phyloP scores from a whole-genome alignment of 2,329 filamentous ascomycete species.

The Moelleriella libera region DNA sequence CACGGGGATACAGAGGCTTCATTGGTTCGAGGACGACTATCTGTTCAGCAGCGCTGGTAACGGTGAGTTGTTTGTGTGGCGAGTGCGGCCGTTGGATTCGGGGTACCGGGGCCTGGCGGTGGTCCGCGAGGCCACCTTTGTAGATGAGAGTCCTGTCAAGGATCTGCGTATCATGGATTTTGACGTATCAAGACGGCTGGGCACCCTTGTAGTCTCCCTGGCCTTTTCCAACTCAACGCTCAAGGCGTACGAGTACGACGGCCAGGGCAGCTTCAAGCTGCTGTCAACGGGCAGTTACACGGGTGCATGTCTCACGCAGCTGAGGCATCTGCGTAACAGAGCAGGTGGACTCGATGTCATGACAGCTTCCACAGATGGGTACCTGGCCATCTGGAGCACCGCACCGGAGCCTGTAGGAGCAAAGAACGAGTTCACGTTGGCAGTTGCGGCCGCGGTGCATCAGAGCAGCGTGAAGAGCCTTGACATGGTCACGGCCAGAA shows the following conservation, averaged over 20 bases:
- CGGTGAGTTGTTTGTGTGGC: slow-evolving; percentile 86
- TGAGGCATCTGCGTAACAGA: slow-evolving; percentile 25
- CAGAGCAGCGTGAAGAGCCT: slow-evolving; percentile 68
- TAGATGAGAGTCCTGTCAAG: slow-evolving; percentile 32
- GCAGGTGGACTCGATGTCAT: slow-evolving; percentile 28
- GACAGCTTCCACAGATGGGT: slow-evolving; percentile 72
- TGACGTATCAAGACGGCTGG: slow-evolving; percentile 30
- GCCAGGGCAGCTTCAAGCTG: slow-evolving; percentile 27
- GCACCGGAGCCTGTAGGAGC: slow-evolving; percentile 3
- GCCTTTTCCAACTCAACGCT: slow-evolving; percentile 75
- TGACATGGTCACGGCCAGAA: slow-evolving; percentile 23
- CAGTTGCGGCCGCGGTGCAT: slow-evolving; percentile 41
- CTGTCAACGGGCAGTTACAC: slow-evolving; percentile 47
- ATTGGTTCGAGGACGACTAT: slow-evolving; percentile 57
- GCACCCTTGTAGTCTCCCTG: slow-evolving; percentile 39
- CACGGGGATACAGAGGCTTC: slow-evolving; percentile 68
- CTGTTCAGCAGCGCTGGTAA: slow-evolving; percentile 78
- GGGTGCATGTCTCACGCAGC: slow-evolving; percentile 62
- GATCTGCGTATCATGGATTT: slow-evolving; percentile 78
- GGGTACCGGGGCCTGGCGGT: slow-evolving; percentile 36
- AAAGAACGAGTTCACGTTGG: slow-evolving; percentile 11
- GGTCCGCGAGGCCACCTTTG: slow-evolving; percentile 39
- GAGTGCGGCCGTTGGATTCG: slow-evolving; percentile 39
- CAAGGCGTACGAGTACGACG: slow-evolving; percentile 40
- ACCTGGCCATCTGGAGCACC: slow-evolving; percentile 30